A percentile compares a stretch with the other conserved stretches of the same genome.
These are phyloP conservation scores for Sphagnum fallax DNA, from an alignment of 228 moss, liverwort and hornwort species.

Conservation along the genomic window DNA sequence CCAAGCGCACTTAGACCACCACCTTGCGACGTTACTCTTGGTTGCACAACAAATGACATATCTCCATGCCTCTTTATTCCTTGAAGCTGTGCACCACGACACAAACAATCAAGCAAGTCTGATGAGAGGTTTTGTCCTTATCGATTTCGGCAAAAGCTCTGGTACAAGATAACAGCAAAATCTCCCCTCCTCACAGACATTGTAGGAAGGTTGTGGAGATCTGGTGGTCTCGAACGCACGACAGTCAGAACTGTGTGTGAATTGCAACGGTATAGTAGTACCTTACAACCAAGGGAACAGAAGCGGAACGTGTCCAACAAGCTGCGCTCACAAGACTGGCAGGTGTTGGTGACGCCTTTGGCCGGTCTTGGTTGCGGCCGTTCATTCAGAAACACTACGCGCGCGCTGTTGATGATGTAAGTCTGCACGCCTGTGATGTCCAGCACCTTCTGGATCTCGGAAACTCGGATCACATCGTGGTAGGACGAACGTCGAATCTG, in stretches of 20 bases:
- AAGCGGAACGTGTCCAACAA: slow-evolving; percentile 62
- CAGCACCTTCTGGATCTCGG: slow-evolving; percentile 55
- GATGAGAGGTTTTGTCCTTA: not conserved
- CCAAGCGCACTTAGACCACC: slow-evolving; percentile 13
- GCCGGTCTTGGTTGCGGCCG: slow-evolving; percentile 60
- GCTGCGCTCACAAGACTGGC: slow-evolving; percentile 60
- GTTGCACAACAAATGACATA: slow-evolving; percentile 44
- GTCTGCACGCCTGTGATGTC: slow-evolving; percentile 59
- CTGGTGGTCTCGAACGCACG: too few relatives aligned
- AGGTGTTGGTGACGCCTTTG: slow-evolving; percentile 64
- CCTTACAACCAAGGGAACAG: slow-evolving; percentile 65
- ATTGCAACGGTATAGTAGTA: slow-evolving; percentile 2
- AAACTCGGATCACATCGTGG: slow-evolving; percentile 57
- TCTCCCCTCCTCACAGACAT: too few relatives aligned
- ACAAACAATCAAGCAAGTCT: too few relatives aligned
- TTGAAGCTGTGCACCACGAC: slow-evolving; percentile 24
- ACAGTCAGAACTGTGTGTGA: too few relatives aligned
- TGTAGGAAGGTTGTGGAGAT: too few relatives aligned
- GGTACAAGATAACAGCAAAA: too few relatives aligned
- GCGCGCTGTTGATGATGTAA: slow-evolving; percentile 63
- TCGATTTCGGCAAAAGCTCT: too few relatives aligned
- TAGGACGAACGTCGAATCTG: slow-evolving; percentile 56
- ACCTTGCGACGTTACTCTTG: slow-evolving; percentile 33
- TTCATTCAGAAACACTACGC: slow-evolving; percentile 58
- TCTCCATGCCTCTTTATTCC: slow-evolving; percentile 47